Evolutionary conservation across 768 basidiomycete genomes (phyloP), one percentile per base, ranked within the genome.

Genomic region (Piloderma croceum): DNA sequence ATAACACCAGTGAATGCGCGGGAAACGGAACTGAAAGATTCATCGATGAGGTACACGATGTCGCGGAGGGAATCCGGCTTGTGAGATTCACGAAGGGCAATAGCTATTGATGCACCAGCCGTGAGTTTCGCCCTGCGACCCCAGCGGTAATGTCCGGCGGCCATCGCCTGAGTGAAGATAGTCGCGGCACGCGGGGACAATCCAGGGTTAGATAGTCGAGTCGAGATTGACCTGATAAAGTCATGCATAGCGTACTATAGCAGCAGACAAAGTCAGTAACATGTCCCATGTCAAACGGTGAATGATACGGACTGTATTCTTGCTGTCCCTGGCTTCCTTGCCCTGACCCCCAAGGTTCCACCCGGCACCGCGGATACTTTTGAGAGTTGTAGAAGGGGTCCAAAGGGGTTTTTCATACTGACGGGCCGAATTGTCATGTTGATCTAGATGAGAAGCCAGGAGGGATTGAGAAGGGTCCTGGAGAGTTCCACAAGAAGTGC

Each of bases 401-500:
- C 41, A 31, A 47, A 39, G 35, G 57, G 48, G 46, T 62, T 58
- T 63, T 59, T 63, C 32, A 60, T 52, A 43, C 44, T 62, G 50
- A 49, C 57, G 43, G 47, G 51, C 50, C 7, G 65, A 66, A 40
- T 57, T 52, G 39, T 66, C 60, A 22, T 53, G 39, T 33, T 63
- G 50, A 45, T 70, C 67, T 17, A 53, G 48, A 46, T 74, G 67
- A 18, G 71, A 64, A 6, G 75, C 67, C 36, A 90, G 74, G 29
- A 83, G 61, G 20, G 68, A 69, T 64, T 81, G 81, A 11, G 70
- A 64, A 0, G 83, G 68, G 50, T 86, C 78, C 7, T 62, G 66
- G 15, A 90, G 73, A n/a, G 78, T 79, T 12, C 81, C 87, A 49
- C 87, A 89, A n/a, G 46, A 38, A 10, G 74, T 74, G 60, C 87